A percentile compares a stretch with the other conserved stretches of the same genome.
phyloP scores from a whole-genome alignment of 1,284 basidiomycete species.

The Puccinia brachypodii region DNA sequence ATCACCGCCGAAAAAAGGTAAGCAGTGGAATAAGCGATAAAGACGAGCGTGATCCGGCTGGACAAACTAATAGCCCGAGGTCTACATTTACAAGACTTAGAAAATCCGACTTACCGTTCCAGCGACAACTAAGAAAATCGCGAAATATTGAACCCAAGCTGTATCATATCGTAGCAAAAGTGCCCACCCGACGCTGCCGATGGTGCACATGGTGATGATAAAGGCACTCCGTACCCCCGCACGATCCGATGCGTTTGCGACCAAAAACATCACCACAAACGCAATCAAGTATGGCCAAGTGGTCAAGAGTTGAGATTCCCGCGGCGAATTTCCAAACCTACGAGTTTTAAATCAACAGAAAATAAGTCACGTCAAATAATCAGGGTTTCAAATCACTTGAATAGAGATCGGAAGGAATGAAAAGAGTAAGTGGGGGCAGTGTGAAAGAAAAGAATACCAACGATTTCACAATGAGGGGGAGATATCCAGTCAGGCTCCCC shows the following conservation, averaged over 20 bases:
- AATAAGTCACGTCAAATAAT: background rate
- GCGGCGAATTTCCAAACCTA: constrained; percentile 6
- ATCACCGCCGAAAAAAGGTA: background rate
- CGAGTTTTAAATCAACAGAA: background rate
- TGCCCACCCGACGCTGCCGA: constrained; percentile 10
- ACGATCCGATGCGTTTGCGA: constrained; percentile 25
- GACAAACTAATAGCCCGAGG: too few species aligned
- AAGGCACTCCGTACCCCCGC: constrained; percentile 14
- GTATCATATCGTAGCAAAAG: constrained; percentile 9
- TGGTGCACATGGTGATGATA: background rate
- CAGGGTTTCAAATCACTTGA: background rate
- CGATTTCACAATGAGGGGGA: constrained; percentile 29
- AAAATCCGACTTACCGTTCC: constrained; percentile 6
- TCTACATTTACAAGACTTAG: background rate
- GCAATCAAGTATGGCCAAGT: constrained; percentile 15
- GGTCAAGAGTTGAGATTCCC: constrained; percentile 17
- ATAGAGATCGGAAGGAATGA: background rate
- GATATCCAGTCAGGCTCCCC: constrained; percentile 27
- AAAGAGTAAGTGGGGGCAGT: background rate
- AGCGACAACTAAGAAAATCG: constrained; percentile 17
- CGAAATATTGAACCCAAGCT: constrained; percentile 3
- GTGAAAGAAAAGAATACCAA: background rate
- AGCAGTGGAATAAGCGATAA: background rate
- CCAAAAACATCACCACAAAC: constrained; percentile 21
- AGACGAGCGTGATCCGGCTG: too few species aligned